These are phyloP conservation scores for Ajuga chamaepitys DNA, from an alignment of 257 asterid genomes.

Conservation along the genomic window DNA sequence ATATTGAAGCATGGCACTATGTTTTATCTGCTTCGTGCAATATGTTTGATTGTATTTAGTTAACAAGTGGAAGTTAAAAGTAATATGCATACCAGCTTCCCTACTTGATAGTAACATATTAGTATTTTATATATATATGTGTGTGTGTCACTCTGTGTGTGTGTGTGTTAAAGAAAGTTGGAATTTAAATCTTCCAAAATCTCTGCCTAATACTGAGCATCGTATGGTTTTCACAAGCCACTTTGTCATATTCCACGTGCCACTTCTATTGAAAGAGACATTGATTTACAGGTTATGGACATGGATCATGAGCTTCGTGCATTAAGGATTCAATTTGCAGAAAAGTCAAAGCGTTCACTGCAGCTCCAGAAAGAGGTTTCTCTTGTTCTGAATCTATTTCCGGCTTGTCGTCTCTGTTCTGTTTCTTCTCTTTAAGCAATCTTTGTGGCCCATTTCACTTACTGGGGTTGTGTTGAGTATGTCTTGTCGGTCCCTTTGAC, in stretches of 20 bases:
- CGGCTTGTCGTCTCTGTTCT: neutral
- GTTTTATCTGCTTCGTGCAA: neutral
- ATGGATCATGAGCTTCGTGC: slow-evolving; percentile 97
- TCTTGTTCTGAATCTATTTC: slow-evolving; percentile 6
- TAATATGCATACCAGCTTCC: neutral
- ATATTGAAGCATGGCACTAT: neutral
- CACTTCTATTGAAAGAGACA: neutral
- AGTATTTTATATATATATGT: too few species aligned
- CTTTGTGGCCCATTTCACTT: neutral
- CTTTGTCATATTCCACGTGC: neutral
- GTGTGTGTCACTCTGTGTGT: too few species aligned
- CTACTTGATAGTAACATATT: neutral
- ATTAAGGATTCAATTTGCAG: slow-evolving; percentile 74
- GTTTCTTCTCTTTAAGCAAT: neutral
- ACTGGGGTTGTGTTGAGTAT: neutral
- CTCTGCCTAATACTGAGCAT: neutral
- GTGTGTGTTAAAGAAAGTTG: neutral
- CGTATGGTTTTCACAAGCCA: neutral
- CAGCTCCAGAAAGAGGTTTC: slow-evolving; percentile 47
- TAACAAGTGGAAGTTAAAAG: neutral
- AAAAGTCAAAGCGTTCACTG: slow-evolving; percentile 34
- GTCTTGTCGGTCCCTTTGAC: neutral
- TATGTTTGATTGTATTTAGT: neutral
- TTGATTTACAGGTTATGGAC: slow-evolving; percentile 82
- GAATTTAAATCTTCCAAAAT: neutral